Evolutionary conservation across 2,329 filamentous ascomycete genomes (phyloP), one percentile per base, ranked within the genome.

Genomic region (Diaporthe aspalathi): DNA sequence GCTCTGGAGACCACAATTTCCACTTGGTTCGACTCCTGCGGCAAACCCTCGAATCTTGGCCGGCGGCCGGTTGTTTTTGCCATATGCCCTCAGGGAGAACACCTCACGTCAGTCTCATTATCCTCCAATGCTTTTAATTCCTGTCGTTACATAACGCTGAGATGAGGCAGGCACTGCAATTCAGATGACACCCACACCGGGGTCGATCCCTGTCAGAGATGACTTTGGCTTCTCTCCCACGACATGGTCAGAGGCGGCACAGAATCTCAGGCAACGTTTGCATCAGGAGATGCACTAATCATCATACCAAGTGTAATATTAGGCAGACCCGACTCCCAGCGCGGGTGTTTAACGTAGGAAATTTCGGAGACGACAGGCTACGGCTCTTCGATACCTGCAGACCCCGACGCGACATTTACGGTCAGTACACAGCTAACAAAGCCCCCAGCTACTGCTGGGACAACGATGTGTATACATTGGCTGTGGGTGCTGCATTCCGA

Each of bases 361-460:
- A 43, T 0, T 1, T 24, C 5, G 35, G 35, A 3, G 35, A 43
- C 11, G 35, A 43, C 14, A 12, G 5, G 1, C 7, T 60, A 8
- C 35, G 54, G 1, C 35, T 60, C 35, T 20, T 17, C 14, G 35
- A 60, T 35, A 43, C 54, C 7, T 22, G 27, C 27, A n/a, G 14
- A n/a, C n/a, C n/a, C n/a, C n/a, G n/a, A n/a, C n/a, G n/a, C 6
- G 20, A 8, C 35, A 43, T 8, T 5, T 3, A 6, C 9, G 62
- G 40, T 3, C 62, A 66, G 12, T 66, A 66, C 43, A 50, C 24
- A n/a, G 47, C n/a, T n/a, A n/a, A n/a, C n/a, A n/a, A n/a, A n/a
- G n/a, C 62, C 20, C 62, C 32, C 9, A 66, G 62, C 9, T 66
- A 66, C 62, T 66, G 62, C 32, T 66, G 62, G 62, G 62, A 17